Conservation (phyloP, 1,284 basidiomycete genomes). For the Tausonia pullulans region DNA sequence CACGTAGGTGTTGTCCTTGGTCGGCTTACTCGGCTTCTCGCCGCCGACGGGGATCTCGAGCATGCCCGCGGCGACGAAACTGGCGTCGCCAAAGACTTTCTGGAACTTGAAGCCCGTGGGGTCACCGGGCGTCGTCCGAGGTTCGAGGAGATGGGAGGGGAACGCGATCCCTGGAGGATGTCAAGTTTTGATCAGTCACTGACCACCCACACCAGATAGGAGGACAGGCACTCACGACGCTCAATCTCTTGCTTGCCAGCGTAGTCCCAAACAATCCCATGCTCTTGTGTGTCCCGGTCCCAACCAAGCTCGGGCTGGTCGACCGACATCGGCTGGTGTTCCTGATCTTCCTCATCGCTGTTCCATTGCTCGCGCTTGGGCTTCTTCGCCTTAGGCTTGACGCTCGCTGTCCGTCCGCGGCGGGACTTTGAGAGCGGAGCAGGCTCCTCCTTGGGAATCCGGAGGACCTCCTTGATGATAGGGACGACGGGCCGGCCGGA, state of each 20-base stretch:
- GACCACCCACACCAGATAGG: neutral
- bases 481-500: constrained; percentile 50
- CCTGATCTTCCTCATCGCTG: constrained; percentile 25
- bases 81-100: constrained; percentile 87
- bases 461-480: constrained; percentile 68
- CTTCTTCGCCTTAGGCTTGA: constrained; percentile 29
- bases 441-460: constrained; percentile 55
- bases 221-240: constrained; percentile 47
- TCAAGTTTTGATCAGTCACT: neutral
- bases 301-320: constrained; percentile 62
- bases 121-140: constrained; percentile 45
- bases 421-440: constrained; percentile 21
- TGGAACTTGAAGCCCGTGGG: constrained; percentile 62
- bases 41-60: constrained; percentile 65
- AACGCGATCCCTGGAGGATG: constrained; percentile 54
- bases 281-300: constrained; percentile 65
- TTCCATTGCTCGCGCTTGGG: constrained; percentile 22
- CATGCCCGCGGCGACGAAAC: constrained; percentile 82
- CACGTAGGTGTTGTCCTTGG: constrained; percentile 93
- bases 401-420: constrained; percentile 23
- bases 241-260: constrained; percentile 48
- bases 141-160: constrained; percentile 52
- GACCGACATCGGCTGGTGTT: neutral
- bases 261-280: constrained; percentile 61
- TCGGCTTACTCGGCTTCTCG: constrained; percentile 73